Base-by-base conservation (phyloP, 108 stramenopile genomes). In the Pseudonitzschia pungens region DNA sequence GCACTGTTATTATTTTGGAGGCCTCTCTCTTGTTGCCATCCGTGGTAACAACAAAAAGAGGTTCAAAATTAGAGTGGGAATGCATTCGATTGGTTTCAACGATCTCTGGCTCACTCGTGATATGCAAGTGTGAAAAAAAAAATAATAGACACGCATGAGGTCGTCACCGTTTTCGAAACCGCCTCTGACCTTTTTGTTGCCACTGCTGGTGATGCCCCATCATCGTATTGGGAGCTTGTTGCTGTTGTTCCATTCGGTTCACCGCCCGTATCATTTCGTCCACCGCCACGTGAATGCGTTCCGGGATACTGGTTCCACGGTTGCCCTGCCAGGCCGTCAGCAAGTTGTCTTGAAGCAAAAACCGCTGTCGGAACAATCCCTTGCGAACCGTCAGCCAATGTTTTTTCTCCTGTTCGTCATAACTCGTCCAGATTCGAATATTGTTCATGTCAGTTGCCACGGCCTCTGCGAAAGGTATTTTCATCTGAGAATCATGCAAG, bases 291-390 rank as follows among this genome's bases (percentile, higher is more conserved):
- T 83, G 79, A 28, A 92, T 84, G 26, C 78, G 78, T 43, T 89
- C 85, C 7, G 87, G 85, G 22, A 81, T 59, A 11, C 80, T 82
- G 51, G 69, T 77, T 18, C 60, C 60, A 20, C 55, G 70, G 56
- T 73, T 72, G 14, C 45, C 67, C 67, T 91, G 84, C 91, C 91
- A 91, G 24, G 92, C 82, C 32, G 87, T 84, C 59, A 82, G 81
- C 52, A 77, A 71, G 76, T 93, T 93, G 66, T 93, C 92, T 77
- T 93, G 89, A 24, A 93, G 71, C 69, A 93, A 60, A 44, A 87
- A 90, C 77, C 87, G 73, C 26, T 83, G 75, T 43, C 70, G 52
- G 18, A 41, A 36, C 14, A 60, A 32, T 15, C 70, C 66, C 9
- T 59, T 33, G 21, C 70, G 63, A 18, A 74, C 75, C 18, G 81